Evolutionary conservation across 1,139 yeast genomes (phyloP).

Genomic region (Saccharomyces uvarum): DNA sequence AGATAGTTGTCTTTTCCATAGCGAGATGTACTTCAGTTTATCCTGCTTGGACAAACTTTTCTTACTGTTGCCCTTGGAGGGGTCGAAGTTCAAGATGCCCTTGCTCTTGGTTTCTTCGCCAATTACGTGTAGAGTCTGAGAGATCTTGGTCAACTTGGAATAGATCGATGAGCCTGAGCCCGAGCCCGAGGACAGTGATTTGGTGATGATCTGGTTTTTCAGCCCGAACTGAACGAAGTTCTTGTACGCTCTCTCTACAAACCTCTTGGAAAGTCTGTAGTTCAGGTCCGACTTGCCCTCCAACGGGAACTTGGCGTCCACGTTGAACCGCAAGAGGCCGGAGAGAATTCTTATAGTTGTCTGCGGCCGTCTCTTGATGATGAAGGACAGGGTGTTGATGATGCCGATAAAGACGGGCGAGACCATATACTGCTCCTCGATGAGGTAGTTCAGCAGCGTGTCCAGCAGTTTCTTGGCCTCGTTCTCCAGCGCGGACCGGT

Average conservation of each 20-base stretch:
- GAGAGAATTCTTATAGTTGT: conserved; percentile 39
- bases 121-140: conserved; percentile 29
- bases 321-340: conserved; percentile 37
- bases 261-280: conserved; percentile 38
- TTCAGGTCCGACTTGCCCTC: conserved; percentile 34
- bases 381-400: conserved; percentile 43
- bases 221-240: conserved; percentile 41
- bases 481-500: conserved; percentile 48
- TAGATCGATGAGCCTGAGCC: conserved; percentile 23
- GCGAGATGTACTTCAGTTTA: conserved; percentile 16
- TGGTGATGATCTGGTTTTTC: conserved; percentile 32
- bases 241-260: conserved; percentile 42
- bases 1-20: conserved; percentile 10
- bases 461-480: conserved; percentile 71
- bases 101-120: conserved; percentile 32
- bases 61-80: conserved; percentile 19
- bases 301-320: conserved; percentile 34
- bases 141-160: conserved; percentile 27
- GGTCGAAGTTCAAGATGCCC: conserved; percentile 28
- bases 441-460: conserved; percentile 48
- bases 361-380: conserved; percentile 53
- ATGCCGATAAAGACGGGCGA: conserved; percentile 51
- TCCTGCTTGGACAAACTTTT: conserved; percentile 18
- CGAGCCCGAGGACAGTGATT: conserved; percentile 5
- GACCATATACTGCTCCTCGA: conserved; percentile 46